Base-by-base conservation (phyloP, 1,139 yeast species). In the Pneumocystis carinii region DNA sequence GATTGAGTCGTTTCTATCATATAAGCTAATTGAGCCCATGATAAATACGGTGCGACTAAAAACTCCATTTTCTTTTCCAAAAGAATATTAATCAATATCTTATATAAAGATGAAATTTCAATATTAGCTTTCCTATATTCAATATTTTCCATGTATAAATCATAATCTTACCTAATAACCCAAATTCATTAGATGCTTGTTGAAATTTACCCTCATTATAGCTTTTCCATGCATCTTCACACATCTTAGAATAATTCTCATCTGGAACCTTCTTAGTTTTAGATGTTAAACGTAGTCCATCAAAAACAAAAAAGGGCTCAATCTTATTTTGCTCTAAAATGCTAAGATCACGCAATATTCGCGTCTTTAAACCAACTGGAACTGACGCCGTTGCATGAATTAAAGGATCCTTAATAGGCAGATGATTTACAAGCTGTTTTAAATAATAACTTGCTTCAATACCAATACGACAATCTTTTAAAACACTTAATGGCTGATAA, bases 1-100 rank as follows among this genome's bases (percentile, higher is more conserved):
- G 76, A 78, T 37, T 75, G 71, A 61, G 76, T 78, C 63, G 79
- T 80, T 41, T 67, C 68, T 67, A 80, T 77, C 70, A 90, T 76
- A 70, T 88, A 89, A 10, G 88, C 82, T 69, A 92, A 77, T 74
- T 92, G 97, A 63, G 87, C 83, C 72, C 90, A 83, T 0, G 97
- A 83, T 64, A 84, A 81, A 71, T 85, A 90, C 1, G 98, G 98
- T 39, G 95, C 86, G 19, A 90, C 82, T 66, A 89, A 74, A 71
- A 81, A 90, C 67, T 84, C 86, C 36, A 88, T 76, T 2, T 77
- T 80, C 63, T 80, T 77, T 35, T 79, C 81, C 61, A 80, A 78
- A 66, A 92, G 57, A 15, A 66, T 59, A 42, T 60, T 56, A 62
- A 65, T 59, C 27, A 66, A 56, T 36, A 39, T 59, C n/a, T 66